These are phyloP conservation scores for Fusarium praegraminearum DNA, from an alignment of 2,329 filamentous ascomycete species.

Conservation along the genomic window DNA sequence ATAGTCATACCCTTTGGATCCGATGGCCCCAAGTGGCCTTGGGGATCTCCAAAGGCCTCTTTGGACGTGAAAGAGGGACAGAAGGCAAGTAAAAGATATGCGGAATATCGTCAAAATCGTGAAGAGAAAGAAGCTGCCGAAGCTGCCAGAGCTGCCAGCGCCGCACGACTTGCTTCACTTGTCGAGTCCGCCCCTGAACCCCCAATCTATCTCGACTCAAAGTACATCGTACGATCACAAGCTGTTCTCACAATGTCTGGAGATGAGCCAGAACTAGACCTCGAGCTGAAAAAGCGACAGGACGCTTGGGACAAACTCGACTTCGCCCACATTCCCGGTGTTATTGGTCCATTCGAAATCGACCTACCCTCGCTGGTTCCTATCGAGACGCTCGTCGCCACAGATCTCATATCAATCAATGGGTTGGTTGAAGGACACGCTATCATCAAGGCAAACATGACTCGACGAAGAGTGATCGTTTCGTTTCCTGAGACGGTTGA, in stretches of 20 bases:
- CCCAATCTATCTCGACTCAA: neutral
- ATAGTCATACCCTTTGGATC: neutral
- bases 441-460: neutral
- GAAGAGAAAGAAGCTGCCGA: neutral
- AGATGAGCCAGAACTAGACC: neutral
- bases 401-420: slow-evolving; percentile 2
- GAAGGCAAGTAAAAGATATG: neutral
- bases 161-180: rapidly evolving
- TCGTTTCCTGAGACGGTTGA: neutral
- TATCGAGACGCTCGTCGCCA: neutral
- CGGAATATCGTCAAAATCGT: neutral
- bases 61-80: neutral
- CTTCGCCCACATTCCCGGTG: too few species aligned
- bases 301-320: neutral
- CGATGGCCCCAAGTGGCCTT: slow-evolving; percentile 5
- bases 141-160: rapidly evolving
- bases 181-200: rapidly evolving
- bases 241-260: neutral
- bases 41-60: neutral
- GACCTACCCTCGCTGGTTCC: neutral
- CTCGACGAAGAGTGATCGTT: neutral
- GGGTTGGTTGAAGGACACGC: neutral
- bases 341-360: neutral
- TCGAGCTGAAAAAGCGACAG: neutral
- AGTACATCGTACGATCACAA: neutral